Percentiles rank a stretch among this genome's conserved stretches.
phyloP scores from a whole-genome alignment of 2,329 filamentous ascomycete species.

The Cladosporium halotolerans region DNA sequence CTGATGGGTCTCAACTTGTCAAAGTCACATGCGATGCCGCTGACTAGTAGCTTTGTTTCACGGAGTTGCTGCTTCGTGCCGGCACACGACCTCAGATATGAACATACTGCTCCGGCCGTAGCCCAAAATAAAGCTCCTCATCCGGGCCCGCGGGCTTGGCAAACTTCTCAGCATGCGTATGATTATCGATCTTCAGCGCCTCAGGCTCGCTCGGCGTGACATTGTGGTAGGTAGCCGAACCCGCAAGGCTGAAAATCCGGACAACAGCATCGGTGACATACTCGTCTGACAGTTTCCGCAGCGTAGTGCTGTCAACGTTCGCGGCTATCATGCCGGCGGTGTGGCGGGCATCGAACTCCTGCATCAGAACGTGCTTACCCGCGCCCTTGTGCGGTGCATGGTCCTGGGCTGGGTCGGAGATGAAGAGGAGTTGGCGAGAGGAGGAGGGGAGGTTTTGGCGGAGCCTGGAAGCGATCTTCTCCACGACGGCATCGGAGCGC shows the following conservation, averaged over 20 bases:
- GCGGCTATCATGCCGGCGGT: neutral
- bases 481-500: neutral
- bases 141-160: too few relatives aligned
- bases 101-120: too few relatives aligned
- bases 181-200: neutral
- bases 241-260: neutral
- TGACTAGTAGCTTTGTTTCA: too few relatives aligned
- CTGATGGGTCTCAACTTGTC: too few relatives aligned
- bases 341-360: constrained; percentile 3
- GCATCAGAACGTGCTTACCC: neutral
- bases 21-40: too few relatives aligned
- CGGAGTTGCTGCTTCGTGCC: too few relatives aligned
- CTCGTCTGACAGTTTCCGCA: neutral
- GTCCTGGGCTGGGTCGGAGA: neutral
- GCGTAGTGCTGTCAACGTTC: neutral
- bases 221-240: constrained; percentile 3
- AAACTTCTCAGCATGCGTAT: neutral
- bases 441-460: neutral
- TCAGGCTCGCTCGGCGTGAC: neutral
- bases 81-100: too few relatives aligned
- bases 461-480: neutral
- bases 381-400: neutral
- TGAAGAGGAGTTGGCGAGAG: neutral
- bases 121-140: too few relatives aligned
- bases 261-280: neutral